Evolutionary conservation across 176 grass and related monocot genomes (phyloP).

Genomic region (Carex myosuroides): DNA sequence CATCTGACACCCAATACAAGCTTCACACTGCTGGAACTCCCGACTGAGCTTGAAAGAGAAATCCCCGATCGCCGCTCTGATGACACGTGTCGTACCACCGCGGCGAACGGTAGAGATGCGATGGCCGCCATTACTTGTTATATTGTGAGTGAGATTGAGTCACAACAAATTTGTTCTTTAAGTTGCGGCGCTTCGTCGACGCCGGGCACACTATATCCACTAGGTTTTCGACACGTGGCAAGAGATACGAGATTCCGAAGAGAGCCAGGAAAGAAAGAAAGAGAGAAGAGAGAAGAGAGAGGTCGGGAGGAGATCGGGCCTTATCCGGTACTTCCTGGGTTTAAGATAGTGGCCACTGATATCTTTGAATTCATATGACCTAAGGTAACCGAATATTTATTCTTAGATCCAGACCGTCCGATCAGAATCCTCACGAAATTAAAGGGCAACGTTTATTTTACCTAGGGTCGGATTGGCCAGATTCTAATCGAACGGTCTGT

Average conservation of each 20-base stretch:
- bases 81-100: slow-evolving; percentile 32
- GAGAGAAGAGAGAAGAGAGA: neutral
- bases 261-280: neutral
- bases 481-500: too few relatives aligned
- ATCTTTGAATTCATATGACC: too few relatives aligned
- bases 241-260: slow-evolving; percentile 21
- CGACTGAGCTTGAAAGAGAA: neutral
- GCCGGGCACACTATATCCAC: slow-evolving; percentile 18
- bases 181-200: neutral
- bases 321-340: neutral
- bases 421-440: too few relatives aligned
- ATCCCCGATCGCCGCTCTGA: slow-evolving; percentile 1
- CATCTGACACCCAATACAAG: slow-evolving; percentile 5
- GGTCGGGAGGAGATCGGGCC: neutral
- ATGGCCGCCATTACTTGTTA: slow-evolving; percentile 53
- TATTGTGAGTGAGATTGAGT: neutral
- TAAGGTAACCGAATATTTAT: too few relatives aligned
- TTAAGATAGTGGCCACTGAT: too few relatives aligned
- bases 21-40: neutral
- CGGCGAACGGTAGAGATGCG: slow-evolving; percentile 54
- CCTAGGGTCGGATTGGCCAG: too few relatives aligned
- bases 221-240: slow-evolving; percentile 28
- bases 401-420: too few relatives aligned
- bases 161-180: neutral
- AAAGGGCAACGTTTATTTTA: too few relatives aligned